Base-by-base conservation (phyloP, 345 rosid species). In the Nasturtium officinale region DNA sequence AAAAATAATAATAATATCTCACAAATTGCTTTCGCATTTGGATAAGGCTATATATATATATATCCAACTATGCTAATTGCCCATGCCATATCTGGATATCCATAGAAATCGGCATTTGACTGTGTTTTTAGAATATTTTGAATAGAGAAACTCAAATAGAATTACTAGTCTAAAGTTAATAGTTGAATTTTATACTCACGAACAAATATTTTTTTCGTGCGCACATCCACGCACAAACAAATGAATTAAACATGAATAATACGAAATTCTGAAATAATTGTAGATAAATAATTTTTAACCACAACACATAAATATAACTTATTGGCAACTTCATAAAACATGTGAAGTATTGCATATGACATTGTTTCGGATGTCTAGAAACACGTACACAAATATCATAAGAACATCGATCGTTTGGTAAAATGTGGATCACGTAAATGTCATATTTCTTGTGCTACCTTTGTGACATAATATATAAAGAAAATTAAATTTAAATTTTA, bases 51-150 rank as follows among this genome's bases (percentile, higher is more conserved):
- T n/a, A 65, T 64, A 29, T 17, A 50, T 52, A 17, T 61, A 10
- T 26, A 42, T 54, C 56, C 28, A 26, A 61, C 52, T 18, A 40
- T 13, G 17, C 3, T 7, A 29, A 15, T 6, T 29, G 64, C 35
- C 64, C 9, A 54, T 54, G 47, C 57, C 57, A 58, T 45, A 65
- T 25, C 46, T 64, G 71, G 58, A 35, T 64, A 64, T 65, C 30
- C 72, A 33, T 50, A 25, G 7, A 45, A 64, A 73, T 46, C 50
- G 32, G 42, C 20, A 65, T 55, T 33, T 16, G 45, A 42, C 63
- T 30, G 7, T 38, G 26, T 61, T 52, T 20, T 20, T 26, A 48
- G 9, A 35, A 47, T 60, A 33, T 35, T 59, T 5, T 48, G 18
- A 25, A 48, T 16, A 71, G 12, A 61, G 3, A 37, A 60, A 25